Evolutionary conservation across 805 yeast species (phyloP), one percentile per base, ranked within the genome.

Genomic region (Candida railenensis): DNA sequence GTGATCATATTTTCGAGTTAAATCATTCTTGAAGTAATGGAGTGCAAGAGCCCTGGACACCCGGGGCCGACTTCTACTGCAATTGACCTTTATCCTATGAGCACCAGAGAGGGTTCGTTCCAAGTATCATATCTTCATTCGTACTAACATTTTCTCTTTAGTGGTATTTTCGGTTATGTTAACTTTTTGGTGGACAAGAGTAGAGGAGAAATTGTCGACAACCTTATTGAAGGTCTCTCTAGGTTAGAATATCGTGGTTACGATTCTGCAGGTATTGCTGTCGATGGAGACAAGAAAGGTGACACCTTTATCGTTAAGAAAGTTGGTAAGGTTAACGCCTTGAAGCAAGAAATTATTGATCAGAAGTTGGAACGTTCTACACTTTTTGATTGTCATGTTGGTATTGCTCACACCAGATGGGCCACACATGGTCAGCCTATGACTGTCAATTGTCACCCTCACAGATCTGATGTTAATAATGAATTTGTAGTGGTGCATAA

Each of bases 401-500:
- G 96, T 63, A 94, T 94, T 66, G 98, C 99, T 20, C 99, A 94
- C 71, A 94, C 99, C 12, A 87, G 99, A 76, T 94, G 99, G 99
- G 99, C 99, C 43, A 94, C 99, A 34, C 99, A 94, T 68, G 99
- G 99, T 69, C 88, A 84, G 59, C 97, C 97, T 48, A 82, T 81
- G 54, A 81, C 78, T 51, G 58, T 67, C 51, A 94, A 94, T 76
- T 94, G 98, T 65, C 99, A 94, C 67, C 99, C 99, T 42, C 98
- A 92, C 65, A 76, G 92, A 53, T 89, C 97, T 1, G 99, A 89
- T 65, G 78, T 80, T 8, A 68, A 69, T 40, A 85, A 86, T 57
- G 96, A 91, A 67, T 94, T 94, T 59, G 82, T 89, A 38, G 84
- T 94, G 53, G 98, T 94, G 44, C 99, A 94, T 76, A 94, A 94